Conservation (phyloP, 192 early-diverging fungal species). For the Dissophora ornata region DNA sequence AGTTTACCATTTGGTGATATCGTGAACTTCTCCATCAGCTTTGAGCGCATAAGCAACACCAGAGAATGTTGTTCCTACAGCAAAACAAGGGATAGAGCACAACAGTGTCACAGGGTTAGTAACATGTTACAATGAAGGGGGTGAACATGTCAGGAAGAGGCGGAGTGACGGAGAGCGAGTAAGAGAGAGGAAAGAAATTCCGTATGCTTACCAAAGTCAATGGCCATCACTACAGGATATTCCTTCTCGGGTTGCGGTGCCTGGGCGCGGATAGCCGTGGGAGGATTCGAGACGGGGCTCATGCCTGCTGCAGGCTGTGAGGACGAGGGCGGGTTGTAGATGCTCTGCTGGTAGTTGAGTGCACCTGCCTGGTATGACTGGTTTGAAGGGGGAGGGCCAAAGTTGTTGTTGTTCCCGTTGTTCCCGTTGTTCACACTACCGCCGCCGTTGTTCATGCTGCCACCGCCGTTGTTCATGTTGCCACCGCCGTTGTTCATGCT, state of each 20-base stretch:
- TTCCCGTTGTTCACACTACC: too few species aligned
- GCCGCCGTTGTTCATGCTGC: too few species aligned
- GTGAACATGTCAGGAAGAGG: neutral
- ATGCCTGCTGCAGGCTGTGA: constrained; percentile 9
- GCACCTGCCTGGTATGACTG: constrained; percentile 20
- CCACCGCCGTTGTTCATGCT: too few species aligned
- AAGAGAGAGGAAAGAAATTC: neutral
- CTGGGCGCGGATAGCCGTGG: constrained; percentile 16
- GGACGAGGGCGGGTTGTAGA: constrained; percentile 17
- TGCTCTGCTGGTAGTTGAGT: constrained; percentile 35
- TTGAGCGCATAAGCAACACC: constrained; percentile 61
- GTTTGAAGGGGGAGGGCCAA: constrained; percentile 15
- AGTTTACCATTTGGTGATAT: constrained; percentile 60
- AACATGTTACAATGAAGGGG: neutral
- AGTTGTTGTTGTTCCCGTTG: too few species aligned
- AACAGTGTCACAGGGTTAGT: constrained; percentile 11
- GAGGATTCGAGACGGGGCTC: constrained; percentile 9
- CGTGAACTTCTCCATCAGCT: constrained; percentile 58
- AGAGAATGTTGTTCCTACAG: constrained; percentile 55
- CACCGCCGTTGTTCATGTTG: too few species aligned
- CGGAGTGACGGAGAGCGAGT: neutral
- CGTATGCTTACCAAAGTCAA: constrained; percentile 53
- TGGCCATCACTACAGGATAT: constrained; percentile 56
- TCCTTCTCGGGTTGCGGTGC: constrained; percentile 38
- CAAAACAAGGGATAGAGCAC: neutral